Evolutionary conservation across 331 rosid species (phyloP), one percentile per base, ranked within the genome.

Genomic region (Quercus lobata): DNA sequence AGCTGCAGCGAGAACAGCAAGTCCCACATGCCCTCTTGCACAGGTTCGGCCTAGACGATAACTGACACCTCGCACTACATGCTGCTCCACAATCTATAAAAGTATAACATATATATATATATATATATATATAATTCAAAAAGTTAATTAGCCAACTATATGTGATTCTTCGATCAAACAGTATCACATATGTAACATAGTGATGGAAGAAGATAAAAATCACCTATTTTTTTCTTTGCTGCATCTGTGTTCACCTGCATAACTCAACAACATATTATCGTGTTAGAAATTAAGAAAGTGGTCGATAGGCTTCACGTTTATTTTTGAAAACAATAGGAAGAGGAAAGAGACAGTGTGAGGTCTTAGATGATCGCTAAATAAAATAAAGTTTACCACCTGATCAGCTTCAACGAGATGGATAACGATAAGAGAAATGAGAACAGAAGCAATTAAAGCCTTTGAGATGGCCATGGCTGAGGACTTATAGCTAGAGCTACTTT

Each of bases 21-120:
- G 94, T 92, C 11, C 93, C 93, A 44, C 98, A 92, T 0, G 95
- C 95, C 79, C 95, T 85, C 70, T 87, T 82, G 81, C 98, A 92
- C 10, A 86, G 60, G 30, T 25, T 18, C 1, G 56, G 91, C 73
- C 97, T 80, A 1, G 95, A 94, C 22, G 97, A 78, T 71, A 83
- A 73, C 15, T 60, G 80, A n/a, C 97, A 94, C 77, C 98, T 83
- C 2, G 69, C 88, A 18, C 9, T 73, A 77, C 98, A 92, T 29
- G 86, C 83, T 52, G 61, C 85, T 1, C 71, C 84, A 29, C 97
- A 89, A 57, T 86, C 97, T 94, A 81, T 35, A 37, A 62, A 35
- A 56, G 55, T 16, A 37, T 2, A 2, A 4, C 32, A 61, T 24
- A 7, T 6, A 35, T 35, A 35, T 37, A 37, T 11, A 29, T 16